Conservation (phyloP, 352 stramenopile species). For the Phytophthora hibernalis region DNA sequence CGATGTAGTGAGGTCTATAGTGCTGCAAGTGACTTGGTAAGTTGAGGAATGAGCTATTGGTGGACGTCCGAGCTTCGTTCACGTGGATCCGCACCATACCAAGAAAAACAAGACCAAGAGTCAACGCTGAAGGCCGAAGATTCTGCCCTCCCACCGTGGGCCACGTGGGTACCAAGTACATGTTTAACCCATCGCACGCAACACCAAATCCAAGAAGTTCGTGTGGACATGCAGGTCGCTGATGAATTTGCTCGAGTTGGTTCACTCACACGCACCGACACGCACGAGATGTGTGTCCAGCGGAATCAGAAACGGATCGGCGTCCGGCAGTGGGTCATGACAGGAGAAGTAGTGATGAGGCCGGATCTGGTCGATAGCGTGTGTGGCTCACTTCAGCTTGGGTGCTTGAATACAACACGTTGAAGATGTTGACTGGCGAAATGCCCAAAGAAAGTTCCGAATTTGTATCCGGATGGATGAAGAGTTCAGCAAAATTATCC, state of each 20-base stretch:
- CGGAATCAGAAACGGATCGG: not conserved
- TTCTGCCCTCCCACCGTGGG: constrained; percentile 13
- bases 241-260: not conserved
- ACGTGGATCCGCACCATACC: not conserved
- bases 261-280: constrained; percentile 13
- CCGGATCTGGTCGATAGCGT: not conserved
- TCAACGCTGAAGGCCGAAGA: not conserved
- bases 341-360: not conserved
- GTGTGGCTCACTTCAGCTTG: constrained; percentile 2
- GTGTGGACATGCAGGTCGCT: not conserved
- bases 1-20: not conserved
- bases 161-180: constrained; percentile 1
- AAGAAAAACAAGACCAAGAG: not conserved
- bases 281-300: not conserved
- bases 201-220: not conserved
- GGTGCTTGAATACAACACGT: not conserved
- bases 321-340: not conserved
- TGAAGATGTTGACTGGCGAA: constrained; percentile 15
- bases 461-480: constrained; percentile 2
- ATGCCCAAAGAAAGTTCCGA: constrained; percentile 20
- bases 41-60: constrained; percentile 30
- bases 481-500: constrained; percentile 3
- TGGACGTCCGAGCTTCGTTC: not conserved
- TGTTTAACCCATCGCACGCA: not conserved
- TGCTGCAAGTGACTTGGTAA: constrained; percentile 7